These are phyloP conservation scores for Falciphora oryzae DNA, from an alignment of 2,329 filamentous ascomycete genomes.

Conservation along the genomic window DNA sequence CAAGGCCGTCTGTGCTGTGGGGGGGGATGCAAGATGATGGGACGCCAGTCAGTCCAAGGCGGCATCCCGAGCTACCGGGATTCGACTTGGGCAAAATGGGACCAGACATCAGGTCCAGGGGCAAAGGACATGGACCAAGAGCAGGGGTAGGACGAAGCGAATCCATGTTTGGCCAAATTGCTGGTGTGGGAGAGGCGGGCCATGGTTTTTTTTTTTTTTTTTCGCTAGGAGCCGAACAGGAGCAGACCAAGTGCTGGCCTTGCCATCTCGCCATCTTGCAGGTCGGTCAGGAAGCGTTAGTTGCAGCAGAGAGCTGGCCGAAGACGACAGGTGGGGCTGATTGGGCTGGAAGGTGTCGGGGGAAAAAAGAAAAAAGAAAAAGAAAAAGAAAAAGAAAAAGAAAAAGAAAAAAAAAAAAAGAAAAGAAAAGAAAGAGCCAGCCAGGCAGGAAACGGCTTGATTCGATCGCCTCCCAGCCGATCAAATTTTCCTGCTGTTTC, in stretches of 20 bases:
- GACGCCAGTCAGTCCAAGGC: neutral
- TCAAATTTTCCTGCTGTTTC: neutral
- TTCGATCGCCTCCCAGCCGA: neutral
- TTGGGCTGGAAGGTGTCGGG: neutral
- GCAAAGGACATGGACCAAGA: neutral
- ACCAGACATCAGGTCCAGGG: neutral
- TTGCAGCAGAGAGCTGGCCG: neutral
- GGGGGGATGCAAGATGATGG: neutral
- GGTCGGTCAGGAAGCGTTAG: neutral
- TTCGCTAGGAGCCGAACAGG: neutral
- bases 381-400: neutral
- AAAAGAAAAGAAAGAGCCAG: neutral
- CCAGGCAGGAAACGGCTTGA: neutral
- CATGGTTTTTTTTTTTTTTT: neutral
- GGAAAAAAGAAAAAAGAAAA: neutral
- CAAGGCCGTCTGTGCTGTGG: too few relatives aligned
- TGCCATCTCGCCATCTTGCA: neutral
- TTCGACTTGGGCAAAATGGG: conserved; percentile 1
- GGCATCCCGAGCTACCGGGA: neutral
- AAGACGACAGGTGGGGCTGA: too few relatives aligned
- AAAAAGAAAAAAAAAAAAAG: neutral
- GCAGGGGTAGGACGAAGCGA: neutral
- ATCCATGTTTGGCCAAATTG: neutral
- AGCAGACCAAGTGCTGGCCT: neutral
- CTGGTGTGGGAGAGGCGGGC: neutral